phyloP scores from a whole-genome alignment of 768 basidiomycete species.

The Psilocybe sp. region DNA sequence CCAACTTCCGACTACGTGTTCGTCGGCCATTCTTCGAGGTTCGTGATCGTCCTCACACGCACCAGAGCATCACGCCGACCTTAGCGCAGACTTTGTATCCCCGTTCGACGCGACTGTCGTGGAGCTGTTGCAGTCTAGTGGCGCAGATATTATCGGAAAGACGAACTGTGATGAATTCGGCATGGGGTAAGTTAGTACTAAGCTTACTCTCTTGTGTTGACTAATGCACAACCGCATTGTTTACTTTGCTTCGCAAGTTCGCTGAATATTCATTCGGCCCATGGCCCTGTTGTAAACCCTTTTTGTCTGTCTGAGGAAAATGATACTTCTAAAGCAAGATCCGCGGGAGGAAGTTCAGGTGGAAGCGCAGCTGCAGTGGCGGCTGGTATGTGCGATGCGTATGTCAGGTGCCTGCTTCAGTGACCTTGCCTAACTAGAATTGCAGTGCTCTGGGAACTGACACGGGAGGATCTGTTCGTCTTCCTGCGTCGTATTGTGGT shows the following conservation, averaged over 20 bases:
- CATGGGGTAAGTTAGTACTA: slow-evolving; percentile 71
- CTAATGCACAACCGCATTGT: not conserved
- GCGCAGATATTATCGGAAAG: slow-evolving; percentile 80
- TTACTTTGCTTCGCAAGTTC: slow-evolving; percentile 45
- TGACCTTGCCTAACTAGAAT: not conserved
- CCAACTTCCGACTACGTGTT: slow-evolving; percentile 66
- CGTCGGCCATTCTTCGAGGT: slow-evolving; percentile 75
- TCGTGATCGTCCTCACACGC: slow-evolving; percentile 1
- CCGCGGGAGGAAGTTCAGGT: slow-evolving; percentile 91
- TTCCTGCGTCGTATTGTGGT: slow-evolving; percentile 94
- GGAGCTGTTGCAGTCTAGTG: slow-evolving; percentile 49
- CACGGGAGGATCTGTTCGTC: slow-evolving; percentile 90
- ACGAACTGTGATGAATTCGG: slow-evolving; percentile 98
- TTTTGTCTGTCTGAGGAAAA: slow-evolving; percentile 25
- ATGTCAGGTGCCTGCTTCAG: slow-evolving; percentile 27
- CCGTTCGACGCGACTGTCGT: slow-evolving; percentile 91
- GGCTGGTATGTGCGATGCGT: slow-evolving; percentile 82
- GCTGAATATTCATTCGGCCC: slow-evolving; percentile 66
- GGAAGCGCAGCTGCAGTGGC: slow-evolving; percentile 95
- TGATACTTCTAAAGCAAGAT: slow-evolving; percentile 32
- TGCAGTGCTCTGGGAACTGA: slow-evolving; percentile 87
- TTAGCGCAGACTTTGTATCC: slow-evolving; percentile 59
- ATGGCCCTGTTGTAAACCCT: slow-evolving; percentile 83
- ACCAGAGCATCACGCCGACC: not conserved
- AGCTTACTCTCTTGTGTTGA: not conserved